phyloP scores from a whole-genome alignment of 176 grass and related monocot species.

The Elaeis guineensis region DNA sequence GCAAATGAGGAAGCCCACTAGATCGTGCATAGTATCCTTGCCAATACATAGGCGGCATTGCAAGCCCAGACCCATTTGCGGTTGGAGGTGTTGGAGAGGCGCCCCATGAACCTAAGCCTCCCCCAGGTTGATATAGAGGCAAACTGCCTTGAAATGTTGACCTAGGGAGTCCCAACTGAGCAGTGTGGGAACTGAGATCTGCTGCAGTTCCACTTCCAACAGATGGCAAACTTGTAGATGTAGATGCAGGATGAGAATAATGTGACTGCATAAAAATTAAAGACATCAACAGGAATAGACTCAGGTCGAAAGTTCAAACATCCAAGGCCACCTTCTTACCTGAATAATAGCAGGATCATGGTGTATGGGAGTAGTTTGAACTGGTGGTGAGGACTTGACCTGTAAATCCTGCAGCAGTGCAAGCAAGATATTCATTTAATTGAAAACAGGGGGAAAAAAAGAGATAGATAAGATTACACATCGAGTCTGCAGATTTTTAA shows the following conservation, averaged over 20 bases:
- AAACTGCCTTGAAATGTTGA: constrained; percentile 52
- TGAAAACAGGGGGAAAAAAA: constrained; percentile 10
- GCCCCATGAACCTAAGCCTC: constrained; percentile 42
- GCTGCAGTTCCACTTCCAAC: constrained; percentile 41
- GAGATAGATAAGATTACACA: neutral
- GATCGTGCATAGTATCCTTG: constrained; percentile 56
- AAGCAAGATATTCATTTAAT: constrained; percentile 1
- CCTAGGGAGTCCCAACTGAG: constrained; percentile 57
- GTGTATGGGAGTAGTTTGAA: constrained; percentile 46
- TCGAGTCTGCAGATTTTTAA: neutral
- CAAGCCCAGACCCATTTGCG: constrained; percentile 40
- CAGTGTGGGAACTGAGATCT: constrained; percentile 36
- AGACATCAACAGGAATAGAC: no score
- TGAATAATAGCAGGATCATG: constrained; percentile 88
- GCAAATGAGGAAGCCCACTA: constrained; percentile 60
- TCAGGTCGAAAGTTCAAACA: neutral
- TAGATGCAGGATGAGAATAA: constrained; percentile 43
- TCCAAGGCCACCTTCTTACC: constrained; percentile 25
- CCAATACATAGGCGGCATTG: constrained; percentile 61
- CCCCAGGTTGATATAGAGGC: constrained; percentile 61
- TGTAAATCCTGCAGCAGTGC: constrained; percentile 68
- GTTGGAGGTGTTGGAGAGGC: constrained; percentile 27
- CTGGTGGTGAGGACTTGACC: constrained; percentile 75
- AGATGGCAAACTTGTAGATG: constrained; percentile 49
- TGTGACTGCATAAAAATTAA: constrained; percentile 47